Percentiles rank a stretch among this genome's conserved stretches.
These are phyloP conservation scores for Biscogniauxia mediterranea DNA, from an alignment of 2,329 filamentous ascomycete genomes.

Conservation along the genomic window DNA sequence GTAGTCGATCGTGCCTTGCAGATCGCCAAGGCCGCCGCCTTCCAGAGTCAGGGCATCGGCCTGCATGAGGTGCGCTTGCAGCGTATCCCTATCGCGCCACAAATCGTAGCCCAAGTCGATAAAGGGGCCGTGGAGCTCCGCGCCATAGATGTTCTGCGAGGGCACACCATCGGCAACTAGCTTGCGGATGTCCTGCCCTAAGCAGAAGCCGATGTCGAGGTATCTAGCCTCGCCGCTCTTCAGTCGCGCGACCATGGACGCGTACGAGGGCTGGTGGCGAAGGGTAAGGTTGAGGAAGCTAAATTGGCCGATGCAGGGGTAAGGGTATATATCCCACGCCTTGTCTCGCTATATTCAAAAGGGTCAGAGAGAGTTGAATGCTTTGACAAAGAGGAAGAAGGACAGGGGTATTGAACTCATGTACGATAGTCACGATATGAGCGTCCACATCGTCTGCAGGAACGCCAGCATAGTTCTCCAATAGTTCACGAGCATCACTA, in stretches of 20 bases:
- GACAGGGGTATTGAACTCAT: too few relatives aligned
- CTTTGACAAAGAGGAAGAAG: too few relatives aligned
- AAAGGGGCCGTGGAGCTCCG: conserved; percentile 36
- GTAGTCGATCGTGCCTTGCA: neutral
- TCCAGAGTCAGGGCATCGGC: neutral
- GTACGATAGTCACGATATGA: neutral
- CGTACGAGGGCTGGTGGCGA: conserved; percentile 30
- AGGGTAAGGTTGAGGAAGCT: conserved; percentile 39
- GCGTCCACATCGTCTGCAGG: neutral
- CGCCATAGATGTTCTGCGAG: conserved; percentile 36
- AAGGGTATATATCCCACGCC: conserved; percentile 37
- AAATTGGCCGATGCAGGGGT: conserved; percentile 40
- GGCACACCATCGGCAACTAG: conserved; percentile 40
- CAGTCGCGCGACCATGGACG: conserved; percentile 28
- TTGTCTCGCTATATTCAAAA: conserved; percentile 31
- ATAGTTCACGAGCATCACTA: neutral
- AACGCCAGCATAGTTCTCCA: neutral
- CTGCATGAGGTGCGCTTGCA: neutral
- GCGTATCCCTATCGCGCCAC: conserved; percentile 29
- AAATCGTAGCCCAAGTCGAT: conserved; percentile 35
- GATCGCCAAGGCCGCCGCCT: neutral
- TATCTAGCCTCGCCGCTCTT: conserved; percentile 25
- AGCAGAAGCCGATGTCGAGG: conserved; percentile 44
- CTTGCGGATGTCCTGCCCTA: conserved; percentile 45
- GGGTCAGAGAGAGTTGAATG: neutral